Conservation (phyloP, 495 filamentous ascomycete genomes). For the Trichocladium antarcticum region DNA sequence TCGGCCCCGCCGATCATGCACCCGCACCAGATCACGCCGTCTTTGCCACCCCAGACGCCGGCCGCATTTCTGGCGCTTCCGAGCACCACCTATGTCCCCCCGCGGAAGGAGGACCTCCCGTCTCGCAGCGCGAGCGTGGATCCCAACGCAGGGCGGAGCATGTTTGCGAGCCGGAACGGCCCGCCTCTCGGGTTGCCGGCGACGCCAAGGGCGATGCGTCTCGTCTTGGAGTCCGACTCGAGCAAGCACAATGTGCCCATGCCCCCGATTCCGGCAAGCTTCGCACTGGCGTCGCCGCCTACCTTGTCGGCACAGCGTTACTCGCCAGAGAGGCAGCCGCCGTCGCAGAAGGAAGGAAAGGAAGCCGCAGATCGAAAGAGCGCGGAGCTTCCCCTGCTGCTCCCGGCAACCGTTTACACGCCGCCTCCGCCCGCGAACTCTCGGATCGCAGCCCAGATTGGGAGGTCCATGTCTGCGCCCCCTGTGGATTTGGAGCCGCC, state of each 20-base stretch:
- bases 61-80: slow-evolving; percentile 10
- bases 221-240: slow-evolving; percentile 54
- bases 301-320: slow-evolving; percentile 3
- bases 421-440: slow-evolving; percentile 32
- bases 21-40: slow-evolving; percentile 50
- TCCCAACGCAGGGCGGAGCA: slow-evolving; percentile 27
- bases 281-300: slow-evolving; percentile 24
- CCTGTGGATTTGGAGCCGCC: slow-evolving; percentile 42
- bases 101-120: slow-evolving; percentile 29
- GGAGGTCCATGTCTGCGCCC: slow-evolving; percentile 64
- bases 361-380: slow-evolving; percentile 4
- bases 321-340: slow-evolving; percentile 11
- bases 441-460: slow-evolving; percentile 33
- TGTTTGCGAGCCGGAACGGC: slow-evolving; percentile 38
- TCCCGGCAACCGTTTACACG: slow-evolving; percentile 56
- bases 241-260: slow-evolving; percentile 48
- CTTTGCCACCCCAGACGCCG: slow-evolving; percentile 14
- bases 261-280: slow-evolving; percentile 52
- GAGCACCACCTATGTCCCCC: slow-evolving; percentile 29
- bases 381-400: slow-evolving; percentile 28
- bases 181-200: slow-evolving; percentile 62
- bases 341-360: slow-evolving; percentile 18
- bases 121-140: slow-evolving; percentile 39
- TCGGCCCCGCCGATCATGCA: slow-evolving; percentile 70
- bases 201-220: slow-evolving; percentile 75